A percentile compares a stretch with the other conserved stretches of the same genome.
phyloP scores from a whole-genome alignment of 805 yeast genomes.

The Maudiozyma serrabonitensis region DNA sequence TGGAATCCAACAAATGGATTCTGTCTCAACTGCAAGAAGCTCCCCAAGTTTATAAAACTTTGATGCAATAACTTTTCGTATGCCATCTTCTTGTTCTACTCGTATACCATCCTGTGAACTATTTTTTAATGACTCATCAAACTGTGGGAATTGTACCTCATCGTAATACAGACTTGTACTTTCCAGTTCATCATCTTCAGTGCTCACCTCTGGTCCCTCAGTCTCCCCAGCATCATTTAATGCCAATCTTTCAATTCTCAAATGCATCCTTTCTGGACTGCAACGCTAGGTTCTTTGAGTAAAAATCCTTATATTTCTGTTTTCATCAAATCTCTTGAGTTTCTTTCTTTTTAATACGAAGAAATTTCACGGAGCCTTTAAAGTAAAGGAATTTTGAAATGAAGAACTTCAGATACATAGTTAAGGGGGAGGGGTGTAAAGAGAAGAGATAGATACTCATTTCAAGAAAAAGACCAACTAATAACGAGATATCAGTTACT shows the following conservation, averaged over 20 bases:
- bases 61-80: neutral
- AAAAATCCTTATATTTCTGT: too few relatives aligned
- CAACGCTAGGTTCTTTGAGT: too few relatives aligned
- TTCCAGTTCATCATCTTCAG: neutral
- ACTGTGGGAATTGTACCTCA: constrained; percentile 33
- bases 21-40: constrained; percentile 50
- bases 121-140: constrained; percentile 16
- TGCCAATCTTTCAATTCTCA: constrained; percentile 18
- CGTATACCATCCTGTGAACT: neutral
- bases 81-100: neutral
- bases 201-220: constrained; percentile 34
- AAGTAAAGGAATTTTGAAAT: too few relatives aligned
- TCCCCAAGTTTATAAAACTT: constrained; percentile 33
- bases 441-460: too few relatives aligned
- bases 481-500: too few relatives aligned
- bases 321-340: too few relatives aligned
- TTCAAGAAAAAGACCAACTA: too few relatives aligned
- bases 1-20: constrained; percentile 52
- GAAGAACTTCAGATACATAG: too few relatives aligned
- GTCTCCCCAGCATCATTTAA: constrained; percentile 29
- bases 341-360: too few relatives aligned
- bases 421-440: too few relatives aligned
- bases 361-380: too few relatives aligned
- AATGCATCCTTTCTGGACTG: constrained; percentile 9
- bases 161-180: neutral